These are phyloP conservation scores for Elymus sibiricus DNA, from an alignment of 176 grass and related monocot genomes.

Conservation along the genomic window DNA sequence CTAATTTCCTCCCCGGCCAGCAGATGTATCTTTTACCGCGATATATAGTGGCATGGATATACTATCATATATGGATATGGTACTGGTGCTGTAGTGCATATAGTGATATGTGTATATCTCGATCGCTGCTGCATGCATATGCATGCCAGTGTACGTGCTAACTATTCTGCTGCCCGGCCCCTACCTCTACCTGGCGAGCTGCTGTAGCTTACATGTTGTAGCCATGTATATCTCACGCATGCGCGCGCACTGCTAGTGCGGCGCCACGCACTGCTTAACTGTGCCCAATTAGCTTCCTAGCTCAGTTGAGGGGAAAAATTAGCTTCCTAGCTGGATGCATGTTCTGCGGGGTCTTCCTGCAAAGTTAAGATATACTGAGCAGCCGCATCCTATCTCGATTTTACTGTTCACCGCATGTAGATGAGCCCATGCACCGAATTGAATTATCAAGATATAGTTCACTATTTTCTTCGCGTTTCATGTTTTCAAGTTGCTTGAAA, in stretches of 20 bases:
- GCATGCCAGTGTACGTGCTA: neutral
- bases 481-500: too few species aligned
- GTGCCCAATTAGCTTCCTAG: neutral
- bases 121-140: neutral
- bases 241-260: neutral
- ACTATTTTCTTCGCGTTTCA: too few species aligned
- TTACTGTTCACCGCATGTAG: too few species aligned
- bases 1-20: too few species aligned
- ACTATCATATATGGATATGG: neutral
- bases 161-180: neutral
- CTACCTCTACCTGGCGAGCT: neutral
- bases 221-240: neutral
- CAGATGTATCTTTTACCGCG: neutral
- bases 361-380: too few species aligned
- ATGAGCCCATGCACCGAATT: too few species aligned
- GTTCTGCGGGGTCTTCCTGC: neutral
- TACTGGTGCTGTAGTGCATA: neutral
- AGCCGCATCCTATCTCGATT: too few species aligned
- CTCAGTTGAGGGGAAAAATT: neutral
- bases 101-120: neutral
- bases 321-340: neutral
- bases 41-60: slow-evolving; percentile 1
- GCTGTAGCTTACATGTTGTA: neutral
- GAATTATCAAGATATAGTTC: too few species aligned
- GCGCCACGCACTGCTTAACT: neutral